phyloP scores from a whole-genome alignment of 1,139 yeast genomes.

The Scheffersomyces titani region DNA sequence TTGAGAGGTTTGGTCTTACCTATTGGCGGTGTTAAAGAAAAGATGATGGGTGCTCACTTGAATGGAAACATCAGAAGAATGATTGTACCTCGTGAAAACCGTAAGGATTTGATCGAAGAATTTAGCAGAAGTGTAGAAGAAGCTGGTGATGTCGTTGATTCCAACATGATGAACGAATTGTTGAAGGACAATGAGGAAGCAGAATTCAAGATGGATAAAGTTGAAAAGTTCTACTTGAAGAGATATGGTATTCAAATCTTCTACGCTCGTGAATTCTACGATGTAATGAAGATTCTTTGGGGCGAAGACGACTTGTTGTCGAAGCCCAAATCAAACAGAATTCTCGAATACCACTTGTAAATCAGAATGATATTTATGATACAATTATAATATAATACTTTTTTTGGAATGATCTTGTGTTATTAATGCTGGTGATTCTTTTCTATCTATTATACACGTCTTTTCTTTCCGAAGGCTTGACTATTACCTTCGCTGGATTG shows the following conservation, averaged over 20 bases:
- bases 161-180: conserved; percentile 29
- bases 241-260: conserved; percentile 58
- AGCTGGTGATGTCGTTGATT: conserved; percentile 16
- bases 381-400: background rate
- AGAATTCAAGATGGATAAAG: conserved; percentile 36
- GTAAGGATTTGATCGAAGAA: conserved; percentile 70
- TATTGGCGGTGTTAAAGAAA: conserved; percentile 88
- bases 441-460: conserved; percentile 14
- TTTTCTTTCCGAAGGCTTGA: conserved; percentile 37
- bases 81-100: conserved; percentile 68
- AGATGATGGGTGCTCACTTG: conserved; percentile 80
- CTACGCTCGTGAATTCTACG: conserved; percentile 79
- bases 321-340: conserved; percentile 30
- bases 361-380: background rate
- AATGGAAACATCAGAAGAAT: conserved; percentile 63
- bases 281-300: conserved; percentile 73
- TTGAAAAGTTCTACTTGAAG: conserved; percentile 48
- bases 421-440: background rate
- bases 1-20: conserved; percentile 83
- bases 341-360: conserved; percentile 42
- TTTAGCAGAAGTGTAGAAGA: conserved; percentile 40
- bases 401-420: background rate
- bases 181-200: conserved; percentile 36
- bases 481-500: conserved; percentile 41
- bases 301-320: conserved; percentile 39